Percentiles rank a stretch among this genome's conserved stretches.
phyloP scores from a whole-genome alignment of 116 monocot genomes.

The Thalassia testudinum region DNA sequence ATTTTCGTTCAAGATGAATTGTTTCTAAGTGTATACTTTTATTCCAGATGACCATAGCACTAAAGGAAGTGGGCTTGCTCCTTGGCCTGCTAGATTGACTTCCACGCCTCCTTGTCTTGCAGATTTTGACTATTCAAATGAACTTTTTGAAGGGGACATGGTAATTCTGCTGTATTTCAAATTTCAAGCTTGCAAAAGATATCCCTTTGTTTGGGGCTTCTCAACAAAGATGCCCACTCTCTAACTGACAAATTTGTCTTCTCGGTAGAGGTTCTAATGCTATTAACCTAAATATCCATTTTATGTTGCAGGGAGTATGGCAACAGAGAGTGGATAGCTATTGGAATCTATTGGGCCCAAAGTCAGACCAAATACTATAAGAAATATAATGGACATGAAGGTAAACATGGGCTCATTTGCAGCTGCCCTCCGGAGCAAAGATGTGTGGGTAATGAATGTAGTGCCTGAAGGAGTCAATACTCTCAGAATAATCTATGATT shows the following conservation, averaged over 20 bases:
- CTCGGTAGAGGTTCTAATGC: neutral
- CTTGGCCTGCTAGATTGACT: conserved; percentile 59
- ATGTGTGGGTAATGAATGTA: conserved; percentile 92
- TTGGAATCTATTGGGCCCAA: conserved; percentile 59
- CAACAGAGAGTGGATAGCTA: conserved; percentile 46
- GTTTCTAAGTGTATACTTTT: too few relatives aligned
- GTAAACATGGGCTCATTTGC: conserved; percentile 78
- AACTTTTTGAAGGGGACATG: conserved; percentile 46
- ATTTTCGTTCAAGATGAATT: too few relatives aligned
- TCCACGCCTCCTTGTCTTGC: conserved; percentile 52
- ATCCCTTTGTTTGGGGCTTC: too few relatives aligned
- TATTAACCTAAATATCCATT: too few relatives aligned
- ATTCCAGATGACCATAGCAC: too few relatives aligned
- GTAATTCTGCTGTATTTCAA: neutral
- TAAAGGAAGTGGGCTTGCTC: conserved; percentile 36
- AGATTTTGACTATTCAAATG: conserved; percentile 37
- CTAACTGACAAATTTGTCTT: neutral
- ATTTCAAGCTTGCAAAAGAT: too few relatives aligned
- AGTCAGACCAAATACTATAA: conserved; percentile 45
- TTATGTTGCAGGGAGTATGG: conserved; percentile 50
- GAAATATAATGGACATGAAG: conserved; percentile 85
- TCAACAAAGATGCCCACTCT: neutral
- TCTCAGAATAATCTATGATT: conserved; percentile 71
- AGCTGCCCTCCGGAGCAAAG: conserved; percentile 41
- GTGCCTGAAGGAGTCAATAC: conserved; percentile 40